Conservation (phyloP, 2,329 filamentous ascomycete genomes). For the Fusarium fracticaudum region DNA sequence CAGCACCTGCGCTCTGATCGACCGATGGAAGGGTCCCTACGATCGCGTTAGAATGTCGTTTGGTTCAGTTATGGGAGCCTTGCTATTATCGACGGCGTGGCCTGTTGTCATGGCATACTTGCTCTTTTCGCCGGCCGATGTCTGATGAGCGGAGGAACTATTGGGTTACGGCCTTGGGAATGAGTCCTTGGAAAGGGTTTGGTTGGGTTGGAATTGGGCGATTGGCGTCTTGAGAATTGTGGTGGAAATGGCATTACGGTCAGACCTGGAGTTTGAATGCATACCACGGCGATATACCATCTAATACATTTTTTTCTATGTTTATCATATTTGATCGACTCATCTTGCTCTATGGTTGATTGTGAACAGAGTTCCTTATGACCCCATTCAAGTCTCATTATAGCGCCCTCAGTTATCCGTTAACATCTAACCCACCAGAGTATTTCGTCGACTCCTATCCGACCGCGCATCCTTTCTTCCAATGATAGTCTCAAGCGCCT, state of each 20-base stretch:
- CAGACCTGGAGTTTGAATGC: slow-evolving; percentile 35
- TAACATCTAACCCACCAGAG: slow-evolving; percentile 47
- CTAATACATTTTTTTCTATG: slow-evolving; percentile 25
- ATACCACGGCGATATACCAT: slow-evolving; percentile 32
- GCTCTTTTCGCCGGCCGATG: slow-evolving; percentile 32
- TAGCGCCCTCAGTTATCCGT: background rate
- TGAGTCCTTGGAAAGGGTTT: background rate
- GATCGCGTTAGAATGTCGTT: slow-evolving; percentile 46
- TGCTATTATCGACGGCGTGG: slow-evolving; percentile 49
- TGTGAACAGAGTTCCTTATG: background rate
- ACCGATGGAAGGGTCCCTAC: slow-evolving; percentile 54
- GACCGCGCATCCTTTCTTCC: slow-evolving; percentile 60
- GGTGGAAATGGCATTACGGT: slow-evolving; percentile 18
- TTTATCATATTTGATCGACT: background rate
- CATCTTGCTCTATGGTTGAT: background rate
- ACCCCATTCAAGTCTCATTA: background rate
- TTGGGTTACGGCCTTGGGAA: background rate
- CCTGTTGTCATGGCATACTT: slow-evolving; percentile 50
- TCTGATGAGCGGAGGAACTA: background rate
- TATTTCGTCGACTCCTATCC: slow-evolving; percentile 57
- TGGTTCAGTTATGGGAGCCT: slow-evolving; percentile 45
- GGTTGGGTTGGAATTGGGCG: background rate
- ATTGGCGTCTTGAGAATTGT: slow-evolving; percentile 15
- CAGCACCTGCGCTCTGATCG: slow-evolving; percentile 53
- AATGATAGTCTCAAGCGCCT: slow-evolving; percentile 81